Evolutionary conservation across 345 rosid species (phyloP), one percentile per base, ranked within the genome.

Genomic region (Bruguiera sexangula): DNA sequence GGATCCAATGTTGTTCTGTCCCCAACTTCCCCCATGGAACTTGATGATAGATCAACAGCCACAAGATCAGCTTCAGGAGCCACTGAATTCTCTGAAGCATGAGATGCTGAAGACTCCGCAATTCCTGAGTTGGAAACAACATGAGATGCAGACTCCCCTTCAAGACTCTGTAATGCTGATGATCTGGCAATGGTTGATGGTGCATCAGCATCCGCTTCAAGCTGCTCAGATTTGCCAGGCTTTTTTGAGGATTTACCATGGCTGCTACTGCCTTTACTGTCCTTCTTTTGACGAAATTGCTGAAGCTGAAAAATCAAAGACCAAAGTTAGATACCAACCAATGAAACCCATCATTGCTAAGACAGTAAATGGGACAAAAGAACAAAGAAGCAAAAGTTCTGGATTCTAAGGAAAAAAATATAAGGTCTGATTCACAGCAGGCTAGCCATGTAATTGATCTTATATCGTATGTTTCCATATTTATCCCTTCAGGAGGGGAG

Each of bases 211-310:
- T 84, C 87, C 63, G 75, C 70, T 82, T 87, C 91, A 69, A 65
- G 83, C 72, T 81, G 83, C 76, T 83, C 90, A 19, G 86, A 76
- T 72, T 85, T 91, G 69, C 79, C 73, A 65, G 84, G 75, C 68
- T 77, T 91, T 74, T 86, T 92, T 37, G 88, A 83, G 73, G 96
- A 87, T 76, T 84, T 89, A 57, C 82, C 97, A 60, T 81, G 88
- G 80, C 96, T 83, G 77, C 85, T 76, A 59, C 91, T 82, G 65
- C 86, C 90, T 82, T 91, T 88, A 52, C 68, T 70, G 76, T 94
- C 97, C 80, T 89, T 94, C 85, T 87, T 95, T 79, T 95, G 97
- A 67, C 99, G 97, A 81, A 73, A 95, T 69, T 90, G 97, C 83
- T 95, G 97, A 85, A 95, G 91, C 99, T 95, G 88, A 75, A 36